These are phyloP conservation scores for Heliamphora exappendiculata DNA, from an alignment of 148 eudicot genomes.

Conservation along the genomic window DNA sequence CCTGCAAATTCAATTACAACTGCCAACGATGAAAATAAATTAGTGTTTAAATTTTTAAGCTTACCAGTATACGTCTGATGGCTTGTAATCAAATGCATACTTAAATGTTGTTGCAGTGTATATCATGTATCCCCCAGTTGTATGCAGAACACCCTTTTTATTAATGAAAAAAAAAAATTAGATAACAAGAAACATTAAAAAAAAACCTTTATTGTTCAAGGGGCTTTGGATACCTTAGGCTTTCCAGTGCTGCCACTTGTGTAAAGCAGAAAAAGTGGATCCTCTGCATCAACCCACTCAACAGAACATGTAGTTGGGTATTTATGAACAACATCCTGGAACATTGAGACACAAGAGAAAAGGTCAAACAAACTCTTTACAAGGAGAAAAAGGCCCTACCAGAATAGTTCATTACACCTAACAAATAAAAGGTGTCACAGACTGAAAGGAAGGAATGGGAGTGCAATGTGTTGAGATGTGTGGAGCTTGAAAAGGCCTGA, in stretches of 20 bases:
- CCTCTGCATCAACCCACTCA: slow-evolving; percentile 96
- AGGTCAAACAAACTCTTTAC: not conserved
- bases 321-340: slow-evolving; percentile 84
- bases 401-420: not conserved
- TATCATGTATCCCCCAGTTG: slow-evolving; percentile 99
- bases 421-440: not conserved
- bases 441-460: not conserved
- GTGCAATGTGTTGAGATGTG: too few species aligned
- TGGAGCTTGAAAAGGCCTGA: too few species aligned
- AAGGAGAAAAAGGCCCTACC: not conserved
- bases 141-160: slow-evolving; percentile 86
- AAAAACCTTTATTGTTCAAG: not conserved
- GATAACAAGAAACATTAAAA: slow-evolving; percentile 3
- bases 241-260: slow-evolving; percentile 99
- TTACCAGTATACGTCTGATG: slow-evolving; percentile 91
- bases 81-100: slow-evolving; percentile 96
- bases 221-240: slow-evolving; percentile 63
- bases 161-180: slow-evolving; percentile 12
- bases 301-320: slow-evolving; percentile 71
- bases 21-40: not conserved
- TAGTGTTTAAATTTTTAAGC: not conserved
- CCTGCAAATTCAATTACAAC: not conserved
- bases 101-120: slow-evolving; percentile 95
- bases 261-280: slow-evolving; percentile 89
- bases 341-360: not conserved